Conservation (phyloP, 139 green algal genomes). For the Closterium sp. region DNA sequence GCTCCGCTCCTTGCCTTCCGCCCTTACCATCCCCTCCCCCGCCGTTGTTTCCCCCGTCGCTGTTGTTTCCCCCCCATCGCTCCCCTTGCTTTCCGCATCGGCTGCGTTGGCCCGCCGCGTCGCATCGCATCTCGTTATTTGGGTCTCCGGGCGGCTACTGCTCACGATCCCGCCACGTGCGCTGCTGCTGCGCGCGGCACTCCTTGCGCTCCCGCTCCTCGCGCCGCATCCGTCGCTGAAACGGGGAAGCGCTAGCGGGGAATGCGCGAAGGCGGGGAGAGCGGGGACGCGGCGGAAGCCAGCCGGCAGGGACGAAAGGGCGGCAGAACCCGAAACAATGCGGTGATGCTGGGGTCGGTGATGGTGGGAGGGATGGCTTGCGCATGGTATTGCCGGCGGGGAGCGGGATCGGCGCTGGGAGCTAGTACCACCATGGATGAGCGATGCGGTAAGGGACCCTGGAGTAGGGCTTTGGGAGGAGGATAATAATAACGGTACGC, state of each 20-base stretch:
- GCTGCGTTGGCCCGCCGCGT: too few relatives aligned
- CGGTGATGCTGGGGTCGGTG: neutral
- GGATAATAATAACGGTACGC: neutral
- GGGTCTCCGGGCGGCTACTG: too few relatives aligned
- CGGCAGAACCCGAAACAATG: too few relatives aligned
- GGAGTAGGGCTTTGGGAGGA: neutral
- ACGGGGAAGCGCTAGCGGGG: neutral
- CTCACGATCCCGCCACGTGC: too few relatives aligned
- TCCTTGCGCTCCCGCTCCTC: neutral
- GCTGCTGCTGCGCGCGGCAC: too few relatives aligned
- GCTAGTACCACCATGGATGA: neutral
- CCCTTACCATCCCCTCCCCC: too few relatives aligned
- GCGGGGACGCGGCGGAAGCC: neutral
- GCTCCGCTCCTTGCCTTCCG: neutral
- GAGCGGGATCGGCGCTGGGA: neutral
- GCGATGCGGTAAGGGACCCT: neutral
- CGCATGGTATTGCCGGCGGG: neutral
- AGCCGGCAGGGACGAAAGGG: too few relatives aligned
- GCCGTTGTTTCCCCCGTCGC: too few relatives aligned
- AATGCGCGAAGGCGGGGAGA: neutral
- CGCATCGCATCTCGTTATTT: neutral
- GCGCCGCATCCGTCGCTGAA: neutral
- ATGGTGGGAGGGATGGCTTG: neutral
- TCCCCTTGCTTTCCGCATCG: neutral
- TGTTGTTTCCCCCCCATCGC: neutral